Evolutionary conservation across 2,329 filamentous ascomycete species (phyloP), one percentile per base, ranked within the genome.

Genomic region (Penicillium sp.): DNA sequence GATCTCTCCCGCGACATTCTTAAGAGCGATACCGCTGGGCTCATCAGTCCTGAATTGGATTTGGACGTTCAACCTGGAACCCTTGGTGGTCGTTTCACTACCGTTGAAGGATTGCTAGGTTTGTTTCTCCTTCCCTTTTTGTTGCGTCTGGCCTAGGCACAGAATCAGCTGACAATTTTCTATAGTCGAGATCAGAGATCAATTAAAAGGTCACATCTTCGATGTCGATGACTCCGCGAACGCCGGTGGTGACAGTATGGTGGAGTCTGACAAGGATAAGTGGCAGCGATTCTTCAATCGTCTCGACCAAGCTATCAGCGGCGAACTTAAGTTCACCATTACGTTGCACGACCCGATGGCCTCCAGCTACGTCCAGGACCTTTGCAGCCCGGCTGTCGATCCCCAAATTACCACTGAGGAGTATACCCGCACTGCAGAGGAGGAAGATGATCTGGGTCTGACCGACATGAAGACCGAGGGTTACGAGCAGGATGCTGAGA

Each of bases 11-110:
- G 93, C 55, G 93, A 99, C 65, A 95, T 99, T 53, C 84, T 99
- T 63, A 99, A 99, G 77, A 90, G 88, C 59, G 93, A 99, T 71
- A 93, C 87, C 22, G 97, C 93, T 66, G 85, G 83, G 11, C 79
- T 99, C 53, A 82, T 86, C 63, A 95, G 90, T 68, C 87, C 89
- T 0, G 91, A 99, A 67, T 83, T 97, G 14, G 82, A 86, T 59
- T 83, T 99, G 8, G 41, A 50, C 1, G 49, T 54, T 4, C 39
- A 52, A 28, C 90, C 92, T 0, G 93, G 93, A 49, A 99, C 93
- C 0, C 82, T 99, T 14, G 93, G 93, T 53, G 93, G 93, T 14
- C 86, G 93, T 50, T 99, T 99, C 77, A 99, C 93, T 16, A 99
- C 93, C 0, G 86, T 99, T 16, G 93, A 99, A 71, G 93, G 93